These are phyloP conservation scores for Lentinula sp. DNA, from an alignment of 768 basidiomycete species.

Conservation along the genomic window DNA sequence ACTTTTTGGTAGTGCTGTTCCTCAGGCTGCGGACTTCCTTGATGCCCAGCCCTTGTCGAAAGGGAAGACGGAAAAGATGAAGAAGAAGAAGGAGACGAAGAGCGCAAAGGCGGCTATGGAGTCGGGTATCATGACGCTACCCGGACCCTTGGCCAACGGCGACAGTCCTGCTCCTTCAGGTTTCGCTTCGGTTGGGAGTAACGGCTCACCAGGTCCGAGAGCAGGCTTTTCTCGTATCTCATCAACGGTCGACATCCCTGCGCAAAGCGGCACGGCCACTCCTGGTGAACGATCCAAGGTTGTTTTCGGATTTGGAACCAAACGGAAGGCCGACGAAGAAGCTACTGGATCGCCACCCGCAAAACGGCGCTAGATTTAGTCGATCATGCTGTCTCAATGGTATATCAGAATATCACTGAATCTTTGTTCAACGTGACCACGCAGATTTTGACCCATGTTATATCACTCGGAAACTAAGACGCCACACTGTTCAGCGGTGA, in stretches of 20 bases:
- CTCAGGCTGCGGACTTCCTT: constrained; percentile 77
- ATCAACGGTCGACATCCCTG: constrained; percentile 47
- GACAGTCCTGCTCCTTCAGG: constrained; percentile 40
- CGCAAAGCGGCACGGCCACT: constrained; percentile 51
- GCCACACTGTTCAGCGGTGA: too few species aligned
- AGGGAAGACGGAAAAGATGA: constrained; percentile 76
- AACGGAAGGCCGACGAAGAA: constrained; percentile 76
- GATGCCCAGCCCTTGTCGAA: constrained; percentile 78
- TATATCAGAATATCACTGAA: too few species aligned
- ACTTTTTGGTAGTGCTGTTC: constrained; percentile 57
- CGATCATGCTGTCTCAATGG: too few species aligned
- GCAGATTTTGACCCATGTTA: too few species aligned
- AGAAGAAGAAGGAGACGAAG: constrained; percentile 75
- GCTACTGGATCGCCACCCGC: constrained; percentile 58
- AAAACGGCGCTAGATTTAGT: constrained; percentile 36
- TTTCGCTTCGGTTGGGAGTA: constrained; percentile 18
- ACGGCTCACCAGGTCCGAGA: constrained; percentile 12
- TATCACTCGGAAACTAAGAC: too few species aligned
- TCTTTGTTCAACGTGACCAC: too few species aligned
- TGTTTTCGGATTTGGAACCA: constrained; percentile 69
- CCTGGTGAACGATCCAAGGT: constrained; percentile 66
- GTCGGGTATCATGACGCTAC: constrained; percentile 68
- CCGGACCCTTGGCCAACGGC: constrained; percentile 37
- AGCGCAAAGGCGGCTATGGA: constrained; percentile 37
- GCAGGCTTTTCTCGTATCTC: constrained; percentile 45